Base-by-base conservation (phyloP, 2,329 filamentous ascomycete genomes). In the Corinectria fuckeliana region DNA sequence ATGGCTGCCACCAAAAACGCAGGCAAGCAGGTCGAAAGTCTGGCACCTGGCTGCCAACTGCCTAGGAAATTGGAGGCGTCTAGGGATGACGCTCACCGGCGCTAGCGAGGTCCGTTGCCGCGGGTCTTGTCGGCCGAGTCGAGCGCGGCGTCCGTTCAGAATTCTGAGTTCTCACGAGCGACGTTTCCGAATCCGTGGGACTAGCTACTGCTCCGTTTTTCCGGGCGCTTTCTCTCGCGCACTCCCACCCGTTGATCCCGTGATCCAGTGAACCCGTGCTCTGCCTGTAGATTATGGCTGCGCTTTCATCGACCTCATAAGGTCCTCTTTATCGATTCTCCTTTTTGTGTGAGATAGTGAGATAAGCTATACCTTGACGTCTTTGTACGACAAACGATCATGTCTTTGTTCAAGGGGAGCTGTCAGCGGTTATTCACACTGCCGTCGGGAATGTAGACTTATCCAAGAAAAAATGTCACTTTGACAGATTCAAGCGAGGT, bases 161-260 rank as follows among this genome's bases (percentile, higher is more conserved):
- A 25, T 26, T 26, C n/a, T 16, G 14, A 34, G n/a, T 34, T 34
- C 32, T 34, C 4, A n/a, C 5, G 32, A 36, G 44, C 26, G 39
- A 42, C 44, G 25, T 34, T 56, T 25, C 41, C 49, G 41, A 52
- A 39, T 49, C 41, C 28, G 44, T 28, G 39, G 54, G 42, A 21
- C 49, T 23, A n/a, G 49, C 42, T 47, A 44, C 38, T 60, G n/a
- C 32, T 36, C 32, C 32, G 32, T 36, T 4, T 3, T 26, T 28
- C 47, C 47, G 44, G 4, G 21, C 58, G 47, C 51, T 45, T 57
- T 64, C 48, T 42, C 62, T 58, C 64, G n/a, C 52, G 52, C 49
- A n/a, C 39, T 36, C 61, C 61, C 55, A 60, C 53, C 64, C 64
- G 64, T 65, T 59, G 52, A 28, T 54, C 56, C 58, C 58, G 50